Evolutionary conservation across 768 basidiomycete species (phyloP), one percentile per base, ranked within the genome.

Genomic region (Phanerochaete sordida): DNA sequence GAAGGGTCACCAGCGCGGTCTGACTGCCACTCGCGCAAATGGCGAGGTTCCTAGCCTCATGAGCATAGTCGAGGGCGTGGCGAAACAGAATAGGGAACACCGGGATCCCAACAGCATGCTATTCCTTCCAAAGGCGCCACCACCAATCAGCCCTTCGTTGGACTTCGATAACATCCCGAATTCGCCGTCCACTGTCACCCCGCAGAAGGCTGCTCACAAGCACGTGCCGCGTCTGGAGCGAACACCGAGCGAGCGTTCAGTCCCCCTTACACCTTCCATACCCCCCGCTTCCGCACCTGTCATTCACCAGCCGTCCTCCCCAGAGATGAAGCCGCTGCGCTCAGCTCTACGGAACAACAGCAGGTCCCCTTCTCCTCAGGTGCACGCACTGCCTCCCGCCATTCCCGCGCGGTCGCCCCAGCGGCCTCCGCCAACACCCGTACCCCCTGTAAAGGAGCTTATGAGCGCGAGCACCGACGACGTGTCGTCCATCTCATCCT

Each of bases 1-100:
- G 12, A 54, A 54, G 13, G 30, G 28, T 4, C 6, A 28, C 28
- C 19, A 30, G 28, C 28, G 28, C 4, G 30, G n/a, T 2, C 9
- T 31, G 28, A 12, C 35, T 1, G 45, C 60, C 8, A 62, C 60
- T 12, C 61, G 58, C 11, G 28, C 52, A n/a, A 57, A 57, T 39
- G 67, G 66, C 23, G 64, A 64, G 31, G 19, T 11, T 19, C 58
- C 66, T 43, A 86, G 81, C 45, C 71, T 89, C 68, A 85, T 90
- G 86, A 84, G 81, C 65, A 84, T 90, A 63, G 84, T 90, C 9
- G 86, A 88, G 65, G 81, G 77, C 58, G 83, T 88, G 47, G 70
- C 85, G 26, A 73, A 73, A 48, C 65, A 72, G 57, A 78, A 79
- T 54, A 75, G 57, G 56, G 67, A 24, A 59, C 65, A 45, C 64